These are phyloP conservation scores for Boletus reticuloceps DNA, from an alignment of 768 basidiomycete genomes.

Conservation along the genomic window DNA sequence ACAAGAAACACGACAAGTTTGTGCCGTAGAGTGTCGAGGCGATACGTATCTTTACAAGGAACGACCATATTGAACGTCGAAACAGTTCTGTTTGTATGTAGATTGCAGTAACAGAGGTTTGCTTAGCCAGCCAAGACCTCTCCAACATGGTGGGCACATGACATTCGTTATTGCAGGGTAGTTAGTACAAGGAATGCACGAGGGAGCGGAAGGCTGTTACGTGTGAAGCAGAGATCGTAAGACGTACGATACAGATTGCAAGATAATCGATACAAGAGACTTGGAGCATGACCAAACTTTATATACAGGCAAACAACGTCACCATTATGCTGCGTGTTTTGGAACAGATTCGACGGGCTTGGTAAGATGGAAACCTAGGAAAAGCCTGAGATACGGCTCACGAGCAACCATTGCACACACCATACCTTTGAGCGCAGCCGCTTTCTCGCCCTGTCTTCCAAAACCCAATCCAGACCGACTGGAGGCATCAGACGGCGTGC, in stretches of 20 bases:
- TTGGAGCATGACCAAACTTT: not conserved
- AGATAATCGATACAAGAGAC: slow-evolving; percentile 1
- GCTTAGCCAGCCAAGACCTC: not conserved
- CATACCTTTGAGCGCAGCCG: slow-evolving; percentile 61
- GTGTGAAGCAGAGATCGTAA: not conserved
- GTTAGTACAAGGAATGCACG: slow-evolving; percentile 3
- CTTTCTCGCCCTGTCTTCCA: slow-evolving; percentile 78
- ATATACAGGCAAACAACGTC: not conserved
- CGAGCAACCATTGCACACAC: too few relatives aligned
- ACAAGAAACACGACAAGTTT: slow-evolving; percentile 49
- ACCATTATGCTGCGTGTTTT: slow-evolving; percentile 33
- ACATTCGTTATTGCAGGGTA: not conserved
- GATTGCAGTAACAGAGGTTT: too few relatives aligned
- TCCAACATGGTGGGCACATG: not conserved
- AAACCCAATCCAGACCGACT: slow-evolving; percentile 62
- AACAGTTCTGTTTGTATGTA: too few relatives aligned
- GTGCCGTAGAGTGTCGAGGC: slow-evolving; percentile 12
- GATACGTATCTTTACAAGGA: too few relatives aligned
- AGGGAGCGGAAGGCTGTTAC: slow-evolving; percentile 7
- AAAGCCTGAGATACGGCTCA: too few relatives aligned
- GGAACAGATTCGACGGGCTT: slow-evolving; percentile 58
- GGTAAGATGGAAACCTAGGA: slow-evolving; percentile 52
- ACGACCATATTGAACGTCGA: too few relatives aligned
- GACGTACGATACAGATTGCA: not conserved
- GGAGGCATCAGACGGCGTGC: slow-evolving; percentile 17